These are phyloP conservation scores for Neofusicoccum cordaticola DNA, from an alignment of 2,329 filamentous ascomycete species.

Conservation along the genomic window DNA sequence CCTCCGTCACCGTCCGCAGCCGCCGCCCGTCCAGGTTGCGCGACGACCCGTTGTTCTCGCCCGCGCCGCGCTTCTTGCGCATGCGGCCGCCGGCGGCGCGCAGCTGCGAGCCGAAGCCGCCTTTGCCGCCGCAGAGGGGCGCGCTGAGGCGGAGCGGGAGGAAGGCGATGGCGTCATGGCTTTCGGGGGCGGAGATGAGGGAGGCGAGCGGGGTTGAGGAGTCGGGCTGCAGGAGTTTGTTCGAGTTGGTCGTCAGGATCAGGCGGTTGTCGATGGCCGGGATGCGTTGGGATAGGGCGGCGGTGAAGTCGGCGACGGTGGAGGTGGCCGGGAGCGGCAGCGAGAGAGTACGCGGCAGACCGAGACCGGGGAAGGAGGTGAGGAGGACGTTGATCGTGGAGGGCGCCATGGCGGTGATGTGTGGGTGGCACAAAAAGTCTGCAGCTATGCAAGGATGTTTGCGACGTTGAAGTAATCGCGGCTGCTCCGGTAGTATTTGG, in stretches of 20 bases:
- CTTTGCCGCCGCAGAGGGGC: slow-evolving; percentile 87
- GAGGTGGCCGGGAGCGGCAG: slow-evolving; percentile 68
- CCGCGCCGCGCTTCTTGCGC: slow-evolving; percentile 82
- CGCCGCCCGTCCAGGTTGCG: slow-evolving; percentile 90
- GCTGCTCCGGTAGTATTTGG: not conserved
- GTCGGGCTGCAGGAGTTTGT: slow-evolving; percentile 61
- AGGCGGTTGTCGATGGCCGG: slow-evolving; percentile 59
- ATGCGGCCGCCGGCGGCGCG: slow-evolving; percentile 96
- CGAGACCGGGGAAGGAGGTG: slow-evolving; percentile 78
- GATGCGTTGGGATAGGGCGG: slow-evolving; percentile 55
- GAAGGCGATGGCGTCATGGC: slow-evolving; percentile 60
- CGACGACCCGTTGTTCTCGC: slow-evolving; percentile 83
- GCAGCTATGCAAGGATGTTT: not conserved
- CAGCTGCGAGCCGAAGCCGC: slow-evolving; percentile 95
- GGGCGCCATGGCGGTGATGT: slow-evolving; percentile 50
- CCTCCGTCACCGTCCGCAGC: slow-evolving; percentile 87
- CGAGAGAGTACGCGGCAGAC: slow-evolving; percentile 76
- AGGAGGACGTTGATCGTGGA: slow-evolving; percentile 75
- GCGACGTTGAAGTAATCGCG: not conserved
- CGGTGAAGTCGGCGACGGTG: slow-evolving; percentile 68
- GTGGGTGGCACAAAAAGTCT: not conserved
- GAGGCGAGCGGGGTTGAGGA: slow-evolving; percentile 58
- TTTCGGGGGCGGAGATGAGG: slow-evolving; percentile 52
- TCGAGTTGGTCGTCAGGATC: slow-evolving; percentile 78
- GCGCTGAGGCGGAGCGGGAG: slow-evolving; percentile 78